Evolutionary conservation across 352 stramenopile genomes (phyloP).

Genomic region (Pythium plurisporium): DNA sequence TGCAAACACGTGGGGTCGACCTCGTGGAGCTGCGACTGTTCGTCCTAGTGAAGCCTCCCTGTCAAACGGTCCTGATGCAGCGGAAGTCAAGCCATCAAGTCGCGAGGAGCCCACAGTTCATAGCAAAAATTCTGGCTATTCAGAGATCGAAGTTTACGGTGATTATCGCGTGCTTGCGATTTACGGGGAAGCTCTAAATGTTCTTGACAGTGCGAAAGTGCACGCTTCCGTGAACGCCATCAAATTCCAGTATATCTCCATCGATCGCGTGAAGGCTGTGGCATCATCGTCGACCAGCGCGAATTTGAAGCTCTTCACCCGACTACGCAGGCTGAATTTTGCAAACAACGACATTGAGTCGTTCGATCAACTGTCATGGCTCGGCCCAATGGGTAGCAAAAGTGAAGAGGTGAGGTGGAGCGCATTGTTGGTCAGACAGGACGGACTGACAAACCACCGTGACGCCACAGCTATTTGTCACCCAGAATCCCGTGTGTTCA

Average conservation of each 20-base stretch:
- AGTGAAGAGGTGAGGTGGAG: constrained; percentile 69
- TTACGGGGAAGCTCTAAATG: constrained; percentile 63
- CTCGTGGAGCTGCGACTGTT: not conserved
- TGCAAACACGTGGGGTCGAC: not conserved
- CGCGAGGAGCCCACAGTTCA: constrained; percentile 44
- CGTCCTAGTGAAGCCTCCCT: no score
- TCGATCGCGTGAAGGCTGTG: constrained; percentile 36
- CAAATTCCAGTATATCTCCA: constrained; percentile 54
- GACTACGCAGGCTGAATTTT: constrained; percentile 54
- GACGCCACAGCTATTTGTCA: constrained; percentile 49
- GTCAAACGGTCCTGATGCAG: constrained; percentile 22
- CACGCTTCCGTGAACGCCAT: constrained; percentile 55
- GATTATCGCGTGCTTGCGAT: constrained; percentile 65
- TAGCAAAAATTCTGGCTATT: constrained; percentile 58
- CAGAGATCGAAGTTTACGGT: constrained; percentile 64
- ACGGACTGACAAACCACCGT: not conserved
- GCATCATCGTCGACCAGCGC: constrained; percentile 26
- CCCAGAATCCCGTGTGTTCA: constrained; percentile 49
- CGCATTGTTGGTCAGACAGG: no score
- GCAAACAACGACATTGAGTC: constrained; percentile 58
- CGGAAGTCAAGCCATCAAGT: constrained; percentile 33
- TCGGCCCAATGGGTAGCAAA: constrained; percentile 42
- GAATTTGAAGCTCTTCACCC: constrained; percentile 60
- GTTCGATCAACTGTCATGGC: constrained; percentile 64
- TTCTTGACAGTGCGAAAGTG: constrained; percentile 50